A percentile compares a stretch with the other conserved stretches of the same genome.
Evolutionary conservation across 148 eudicot species (phyloP).

Genomic region (Persicaria maculosa): DNA sequence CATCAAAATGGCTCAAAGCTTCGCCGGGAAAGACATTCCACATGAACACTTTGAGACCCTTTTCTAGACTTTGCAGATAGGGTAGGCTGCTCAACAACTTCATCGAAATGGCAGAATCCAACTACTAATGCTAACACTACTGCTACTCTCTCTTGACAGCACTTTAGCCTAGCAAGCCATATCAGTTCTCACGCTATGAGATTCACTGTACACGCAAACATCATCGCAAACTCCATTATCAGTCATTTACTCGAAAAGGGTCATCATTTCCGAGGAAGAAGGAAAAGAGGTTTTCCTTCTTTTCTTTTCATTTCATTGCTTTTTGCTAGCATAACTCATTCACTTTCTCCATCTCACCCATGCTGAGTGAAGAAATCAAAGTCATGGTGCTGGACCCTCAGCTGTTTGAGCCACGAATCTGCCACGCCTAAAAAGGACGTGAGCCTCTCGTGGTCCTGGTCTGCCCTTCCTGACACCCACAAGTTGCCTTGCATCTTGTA

Average conservation of each 20-base stretch:
- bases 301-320: background rate
- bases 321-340: background rate
- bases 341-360: slow-evolving; percentile 24
- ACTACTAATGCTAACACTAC: background rate
- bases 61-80: background rate
- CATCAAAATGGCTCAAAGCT: background rate
- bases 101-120: background rate
- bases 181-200: background rate
- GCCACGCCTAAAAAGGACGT: slow-evolving; percentile 74
- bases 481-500: slow-evolving; percentile 87
- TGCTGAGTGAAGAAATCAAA: slow-evolving; percentile 69
- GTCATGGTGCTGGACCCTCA: slow-evolving; percentile 89
- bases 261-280: background rate
- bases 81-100: too few relatives aligned
- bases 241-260: background rate
- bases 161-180: background rate
- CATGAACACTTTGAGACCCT: background rate
- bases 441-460: slow-evolving; percentile 67
- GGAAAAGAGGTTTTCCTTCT: background rate
- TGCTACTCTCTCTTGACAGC: too few relatives aligned
- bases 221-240: background rate
- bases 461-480: slow-evolving; percentile 56
- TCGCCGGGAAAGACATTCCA: background rate
- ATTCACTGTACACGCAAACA: background rate
- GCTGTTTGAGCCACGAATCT: slow-evolving; percentile 95